A percentile compares a stretch with the other conserved stretches of the same genome.
Evolutionary conservation across 208 protist genomes (phyloP).

Genomic region (Crithidia expoeki): DNA sequence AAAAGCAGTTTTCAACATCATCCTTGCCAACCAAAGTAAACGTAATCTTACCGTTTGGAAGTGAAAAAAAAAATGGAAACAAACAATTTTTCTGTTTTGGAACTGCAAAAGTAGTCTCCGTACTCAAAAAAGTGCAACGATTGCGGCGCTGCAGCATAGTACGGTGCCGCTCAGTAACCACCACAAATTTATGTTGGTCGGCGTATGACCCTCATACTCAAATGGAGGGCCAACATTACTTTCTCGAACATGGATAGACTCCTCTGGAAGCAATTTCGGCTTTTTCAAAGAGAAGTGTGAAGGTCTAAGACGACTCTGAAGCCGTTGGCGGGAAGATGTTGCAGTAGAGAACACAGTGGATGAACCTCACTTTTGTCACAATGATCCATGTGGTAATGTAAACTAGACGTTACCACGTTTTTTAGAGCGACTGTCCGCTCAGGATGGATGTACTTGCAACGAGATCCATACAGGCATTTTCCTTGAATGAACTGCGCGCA

Average conservation of each 20-base stretch:
- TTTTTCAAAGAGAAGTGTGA: conserved; percentile 46
- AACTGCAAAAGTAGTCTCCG: background rate
- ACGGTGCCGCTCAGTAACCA: conserved; percentile 40
- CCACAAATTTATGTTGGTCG: conserved; percentile 8
- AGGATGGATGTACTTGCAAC: conserved; percentile 64
- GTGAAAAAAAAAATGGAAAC: conserved; percentile 2
- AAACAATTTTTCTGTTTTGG: too few species aligned
- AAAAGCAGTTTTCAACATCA: too few species aligned
- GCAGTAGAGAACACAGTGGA: conserved; percentile 37
- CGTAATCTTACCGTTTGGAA: too few species aligned
- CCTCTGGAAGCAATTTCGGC: background rate
- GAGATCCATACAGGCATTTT: conserved; percentile 52
- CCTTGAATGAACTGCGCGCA: conserved; percentile 59
- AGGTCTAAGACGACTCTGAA: conserved; percentile 51
- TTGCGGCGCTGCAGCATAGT: conserved; percentile 30
- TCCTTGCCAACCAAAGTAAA: too few species aligned
- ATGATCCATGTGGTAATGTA: conserved; percentile 28
- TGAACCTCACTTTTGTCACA: conserved; percentile 2
- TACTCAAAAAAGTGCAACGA: conserved; percentile 26
- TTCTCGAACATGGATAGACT: background rate
- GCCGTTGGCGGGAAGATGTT: conserved; percentile 25
- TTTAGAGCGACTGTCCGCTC: conserved; percentile 41
- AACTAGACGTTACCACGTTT: conserved; percentile 37
- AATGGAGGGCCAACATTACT: background rate
- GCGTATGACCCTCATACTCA: background rate